phyloP scores from a whole-genome alignment of 768 basidiomycete species.

The Tylopilus balloui region DNA sequence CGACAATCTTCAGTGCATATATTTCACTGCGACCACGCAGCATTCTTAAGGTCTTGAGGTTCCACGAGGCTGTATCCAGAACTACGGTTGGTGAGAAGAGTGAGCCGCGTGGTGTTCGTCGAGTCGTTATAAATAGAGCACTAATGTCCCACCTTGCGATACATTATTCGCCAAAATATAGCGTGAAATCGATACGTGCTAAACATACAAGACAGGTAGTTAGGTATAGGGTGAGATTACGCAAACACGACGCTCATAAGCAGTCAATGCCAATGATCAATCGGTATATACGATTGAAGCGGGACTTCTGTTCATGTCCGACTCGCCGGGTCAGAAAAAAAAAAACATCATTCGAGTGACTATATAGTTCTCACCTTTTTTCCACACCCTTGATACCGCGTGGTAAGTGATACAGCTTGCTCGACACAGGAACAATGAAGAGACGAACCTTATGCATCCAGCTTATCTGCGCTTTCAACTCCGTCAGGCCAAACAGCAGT shows the following conservation, averaged over 20 bases:
- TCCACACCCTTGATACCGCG: conserved; percentile 15
- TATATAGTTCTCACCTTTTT: conserved; percentile 6
- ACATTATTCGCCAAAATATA: background rate
- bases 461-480: conserved; percentile 41
- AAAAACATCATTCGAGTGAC: background rate
- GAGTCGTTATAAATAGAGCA: background rate
- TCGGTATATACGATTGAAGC: conserved; percentile 22
- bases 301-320: conserved; percentile 8
- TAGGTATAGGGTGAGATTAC: background rate
- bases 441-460: conserved; percentile 34
- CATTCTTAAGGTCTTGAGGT: background rate
- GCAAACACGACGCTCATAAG: background rate
- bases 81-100: background rate
- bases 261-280: background rate
- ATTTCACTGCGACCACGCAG: background rate
- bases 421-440: background rate
- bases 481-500: conserved; percentile 40
- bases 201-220: background rate
- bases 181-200: background rate
- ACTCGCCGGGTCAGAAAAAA: background rate
- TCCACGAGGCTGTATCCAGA: background rate
- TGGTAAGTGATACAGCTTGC: background rate
- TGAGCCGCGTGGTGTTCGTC: too few species aligned
- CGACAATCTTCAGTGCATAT: background rate
- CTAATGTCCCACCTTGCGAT: background rate